Percentiles rank a stretch among this genome's conserved stretches.
Evolutionary conservation across 108 stramenopile genomes (phyloP).

Genomic region (Pseudonitzschia multistriata): DNA sequence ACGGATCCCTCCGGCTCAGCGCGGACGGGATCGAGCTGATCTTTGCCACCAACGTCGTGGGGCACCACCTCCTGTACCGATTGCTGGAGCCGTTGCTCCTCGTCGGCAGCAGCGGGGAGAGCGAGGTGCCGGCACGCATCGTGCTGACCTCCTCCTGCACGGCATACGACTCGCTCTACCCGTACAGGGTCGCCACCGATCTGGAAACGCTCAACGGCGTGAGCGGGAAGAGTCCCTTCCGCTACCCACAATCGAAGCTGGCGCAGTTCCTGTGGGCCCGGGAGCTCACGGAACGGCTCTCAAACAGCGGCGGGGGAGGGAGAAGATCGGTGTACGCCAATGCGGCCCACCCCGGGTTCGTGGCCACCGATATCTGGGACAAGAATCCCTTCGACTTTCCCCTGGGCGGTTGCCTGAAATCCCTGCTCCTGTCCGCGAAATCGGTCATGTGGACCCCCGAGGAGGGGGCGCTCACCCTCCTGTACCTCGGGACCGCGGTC

Average conservation of each 20-base stretch:
- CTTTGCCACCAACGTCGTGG: conserved; percentile 53
- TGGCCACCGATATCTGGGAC: conserved; percentile 23
- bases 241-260: conserved; percentile 53
- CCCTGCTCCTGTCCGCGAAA: conserved; percentile 2
- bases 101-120: too few species aligned
- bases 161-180: conserved; percentile 21
- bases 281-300: conserved; percentile 41
- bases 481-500: conserved; percentile 38
- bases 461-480: conserved; percentile 53
- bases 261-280: conserved; percentile 51
- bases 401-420: neutral
- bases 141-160: conserved; percentile 47
- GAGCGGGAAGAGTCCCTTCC: neutral
- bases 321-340: conserved; percentile 60
- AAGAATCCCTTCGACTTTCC: neutral
- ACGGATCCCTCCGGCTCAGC: conserved; percentile 16
- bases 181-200: conserved; percentile 40
- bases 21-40: conserved; percentile 49
- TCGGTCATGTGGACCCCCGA: conserved; percentile 38
- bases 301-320: neutral
- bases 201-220: conserved; percentile 42
- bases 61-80: conserved; percentile 56
- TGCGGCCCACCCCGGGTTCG: conserved; percentile 49
- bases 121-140: conserved; percentile 32
- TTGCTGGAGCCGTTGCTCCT: too few species aligned